Conservation (phyloP, 169 alveolate species). For the Plasmodium inui region DNA sequence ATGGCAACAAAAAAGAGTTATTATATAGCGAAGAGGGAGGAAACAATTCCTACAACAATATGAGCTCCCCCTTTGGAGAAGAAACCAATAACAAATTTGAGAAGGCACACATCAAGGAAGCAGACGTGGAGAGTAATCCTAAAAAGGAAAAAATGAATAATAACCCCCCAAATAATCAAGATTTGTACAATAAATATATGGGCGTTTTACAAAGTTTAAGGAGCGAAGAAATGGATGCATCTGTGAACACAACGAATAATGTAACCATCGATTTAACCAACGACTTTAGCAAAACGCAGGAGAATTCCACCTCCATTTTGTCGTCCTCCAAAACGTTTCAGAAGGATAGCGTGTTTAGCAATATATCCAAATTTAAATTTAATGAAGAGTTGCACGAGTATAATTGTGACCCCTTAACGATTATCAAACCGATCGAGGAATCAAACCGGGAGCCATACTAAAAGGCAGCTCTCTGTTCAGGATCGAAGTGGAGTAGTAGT, state of each 20-base stretch:
- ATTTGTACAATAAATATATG: constrained; percentile 62
- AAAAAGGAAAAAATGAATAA: constrained; percentile 6
- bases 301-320: constrained; percentile 66
- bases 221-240: constrained; percentile 73
- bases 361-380: constrained; percentile 54
- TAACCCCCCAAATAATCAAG: constrained; percentile 19
- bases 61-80: background rate
- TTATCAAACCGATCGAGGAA: constrained; percentile 67
- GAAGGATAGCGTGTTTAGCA: constrained; percentile 62
- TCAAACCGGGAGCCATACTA: constrained; percentile 20
- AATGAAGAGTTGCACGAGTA: constrained; percentile 57
- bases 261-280: constrained; percentile 58
- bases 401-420: constrained; percentile 49
- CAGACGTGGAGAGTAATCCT: background rate
- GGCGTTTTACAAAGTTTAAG: constrained; percentile 58
- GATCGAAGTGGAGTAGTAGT: background rate
- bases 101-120: constrained; percentile 4
- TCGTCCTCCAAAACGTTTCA: constrained; percentile 55
- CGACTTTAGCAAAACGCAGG: constrained; percentile 60
- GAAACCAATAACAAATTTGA: background rate
- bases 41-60: background rate
- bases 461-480: background rate
- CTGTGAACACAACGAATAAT: constrained; percentile 45
- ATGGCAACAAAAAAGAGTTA: background rate
- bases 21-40: background rate